Base-by-base conservation (phyloP, 345 rosid genomes). In the Populus pruinosa region DNA sequence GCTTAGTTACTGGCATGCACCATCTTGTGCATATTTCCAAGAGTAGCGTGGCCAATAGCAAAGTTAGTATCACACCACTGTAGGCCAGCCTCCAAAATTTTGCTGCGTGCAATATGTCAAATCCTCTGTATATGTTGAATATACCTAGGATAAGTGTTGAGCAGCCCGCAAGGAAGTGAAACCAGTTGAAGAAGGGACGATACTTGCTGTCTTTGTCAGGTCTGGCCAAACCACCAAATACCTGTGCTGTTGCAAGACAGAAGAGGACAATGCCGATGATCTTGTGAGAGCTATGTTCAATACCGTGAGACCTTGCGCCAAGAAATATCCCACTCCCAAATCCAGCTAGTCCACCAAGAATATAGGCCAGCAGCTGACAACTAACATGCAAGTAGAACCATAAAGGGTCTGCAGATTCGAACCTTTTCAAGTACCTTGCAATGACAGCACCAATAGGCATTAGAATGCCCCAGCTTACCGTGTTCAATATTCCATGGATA, bases 391-490 rank as follows among this genome's bases (percentile, higher is more conserved):
- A 71, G 67, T 85, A 77, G 68, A 85, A 85, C 85, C 87, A 85
- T 12, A 81, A 69, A 6, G 86, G 86, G 61, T 75, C 76, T 31
- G 81, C 76, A 25, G 78, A 73, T n/a, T 79, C 56, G 82, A 80
- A 83, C 33, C 71, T 82, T 68, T 78, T 70, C 64, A 83, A 17
- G 82, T 80, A 83, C 67, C 86, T 75, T n/a, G 86, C 86, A 16
- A 80, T 67, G 21, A 80, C 67, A 18, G 81, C 86, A 27, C 86
- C 86, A 11, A 77, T 27, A 8, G 86, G 86, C 83, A 83, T 77
- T 77, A 83, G 67, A 0, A 82, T 80, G 14, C 83, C 86, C 86
- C 86, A 83, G 64, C 86, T 80, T 67, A 83, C 74, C 0, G 83
- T 82, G n/a, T 80, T 83, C 74, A 83, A 36, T 23, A 83, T 77